Conservation (phyloP, 2,329 filamentous ascomycete genomes). For the Penicillium fuscoglaucum region DNA sequence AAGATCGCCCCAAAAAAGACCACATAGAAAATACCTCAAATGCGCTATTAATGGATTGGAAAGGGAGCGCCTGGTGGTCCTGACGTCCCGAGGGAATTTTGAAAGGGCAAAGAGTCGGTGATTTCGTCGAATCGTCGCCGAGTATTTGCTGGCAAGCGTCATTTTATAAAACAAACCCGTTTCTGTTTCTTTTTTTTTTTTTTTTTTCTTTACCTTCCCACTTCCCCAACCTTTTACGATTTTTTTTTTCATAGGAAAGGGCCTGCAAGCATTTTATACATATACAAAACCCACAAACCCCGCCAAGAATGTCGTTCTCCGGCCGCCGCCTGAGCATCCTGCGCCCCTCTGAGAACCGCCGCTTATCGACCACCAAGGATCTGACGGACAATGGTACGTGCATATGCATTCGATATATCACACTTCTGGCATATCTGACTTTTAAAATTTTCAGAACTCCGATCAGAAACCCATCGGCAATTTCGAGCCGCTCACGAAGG, state of each 20-base stretch:
- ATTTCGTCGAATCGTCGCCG: constrained; percentile 26
- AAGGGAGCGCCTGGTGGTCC: background rate
- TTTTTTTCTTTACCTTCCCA: background rate
- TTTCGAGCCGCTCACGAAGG: constrained; percentile 90
- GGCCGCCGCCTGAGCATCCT: constrained; percentile 48
- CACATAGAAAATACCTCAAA: background rate
- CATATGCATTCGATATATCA: background rate
- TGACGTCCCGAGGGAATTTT: background rate
- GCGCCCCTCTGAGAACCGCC: constrained; percentile 37
- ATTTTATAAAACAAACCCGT: background rate
- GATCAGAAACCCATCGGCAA: constrained; percentile 81
- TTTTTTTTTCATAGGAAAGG: background rate
- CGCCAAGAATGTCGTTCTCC: constrained; percentile 47
- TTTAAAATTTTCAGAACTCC: constrained; percentile 60
- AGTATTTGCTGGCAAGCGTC: constrained; percentile 9
- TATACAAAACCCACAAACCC: background rate
- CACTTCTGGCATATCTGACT: background rate
- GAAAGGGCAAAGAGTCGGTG: constrained; percentile 18
- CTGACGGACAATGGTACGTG: constrained; percentile 48
- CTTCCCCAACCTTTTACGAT: background rate
- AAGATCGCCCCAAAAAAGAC: background rate
- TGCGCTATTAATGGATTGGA: background rate
- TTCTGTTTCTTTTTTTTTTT: background rate
- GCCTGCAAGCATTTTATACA: background rate
- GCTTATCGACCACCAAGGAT: constrained; percentile 47